Evolutionary conservation across 2,329 filamentous ascomycete genomes (phyloP).

Genomic region (Dactylonectria macrodidyma): DNA sequence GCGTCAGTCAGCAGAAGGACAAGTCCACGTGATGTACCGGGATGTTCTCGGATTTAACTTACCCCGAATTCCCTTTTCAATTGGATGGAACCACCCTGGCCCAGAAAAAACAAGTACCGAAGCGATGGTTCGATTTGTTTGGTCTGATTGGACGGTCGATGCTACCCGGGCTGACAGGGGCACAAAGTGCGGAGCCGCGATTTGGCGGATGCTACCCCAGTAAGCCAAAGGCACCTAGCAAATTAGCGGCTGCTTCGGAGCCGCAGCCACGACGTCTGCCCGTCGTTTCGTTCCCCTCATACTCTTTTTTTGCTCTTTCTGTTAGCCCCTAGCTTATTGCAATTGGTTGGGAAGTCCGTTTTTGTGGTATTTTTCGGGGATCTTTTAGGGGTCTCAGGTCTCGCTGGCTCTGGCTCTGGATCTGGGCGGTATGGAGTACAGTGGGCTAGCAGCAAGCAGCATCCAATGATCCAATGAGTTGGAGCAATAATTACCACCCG

Average conservation of each 20-base stretch:
- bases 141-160: conserved; percentile 18
- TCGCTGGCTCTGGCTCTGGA: background rate
- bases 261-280: conserved; percentile 41
- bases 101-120: conserved; percentile 18
- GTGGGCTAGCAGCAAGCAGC: conserved; percentile 5
- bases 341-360: background rate
- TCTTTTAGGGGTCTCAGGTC: background rate
- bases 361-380: background rate
- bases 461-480: conserved; percentile 2
- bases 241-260: conserved; percentile 40
- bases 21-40: conserved; percentile 6
- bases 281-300: conserved; percentile 35
- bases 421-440: background rate
- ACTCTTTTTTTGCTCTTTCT: background rate
- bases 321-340: background rate
- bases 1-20: background rate
- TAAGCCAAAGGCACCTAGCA: too few relatives aligned
- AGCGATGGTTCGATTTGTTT: conserved; percentile 2
- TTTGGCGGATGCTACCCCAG: conserved; percentile 38
- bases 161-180: conserved; percentile 10
- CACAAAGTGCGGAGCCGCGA: conserved; percentile 47
- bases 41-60: conserved; percentile 16
- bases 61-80: conserved; percentile 11
- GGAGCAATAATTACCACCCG: background rate
- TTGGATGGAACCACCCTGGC: background rate